A percentile compares a stretch with the other conserved stretches of the same genome.
Conservation (phyloP, 2,329 filamentous ascomycete species). For the Xenoacremonium recifei region DNA sequence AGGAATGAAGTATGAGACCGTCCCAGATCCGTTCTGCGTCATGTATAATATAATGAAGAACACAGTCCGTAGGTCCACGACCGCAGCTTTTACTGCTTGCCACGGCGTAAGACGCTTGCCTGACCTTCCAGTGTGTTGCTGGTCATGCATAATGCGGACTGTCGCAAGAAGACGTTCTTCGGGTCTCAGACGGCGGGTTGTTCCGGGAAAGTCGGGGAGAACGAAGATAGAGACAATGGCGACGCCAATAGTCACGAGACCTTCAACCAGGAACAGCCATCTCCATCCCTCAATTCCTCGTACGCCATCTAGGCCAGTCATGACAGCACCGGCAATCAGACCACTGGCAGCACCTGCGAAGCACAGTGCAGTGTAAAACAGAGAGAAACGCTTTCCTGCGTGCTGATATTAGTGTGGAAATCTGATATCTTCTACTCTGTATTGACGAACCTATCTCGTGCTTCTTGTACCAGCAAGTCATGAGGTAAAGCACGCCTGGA, state of each 20-base stretch:
- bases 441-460: too few species aligned
- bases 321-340: slow-evolving; percentile 58
- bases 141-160: slow-evolving; percentile 54
- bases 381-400: slow-evolving; percentile 53
- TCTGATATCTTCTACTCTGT: too few species aligned
- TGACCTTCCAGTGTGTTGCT: slow-evolving; percentile 32
- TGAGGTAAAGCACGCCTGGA: too few species aligned
- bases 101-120: slow-evolving; percentile 27
- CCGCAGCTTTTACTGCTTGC: slow-evolving; percentile 29
- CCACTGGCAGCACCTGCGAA: slow-evolving; percentile 65
- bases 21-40: slow-evolving; percentile 43
- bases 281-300: slow-evolving; percentile 56
- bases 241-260: slow-evolving; percentile 53
- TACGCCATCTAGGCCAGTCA: slow-evolving; percentile 55
- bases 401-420: too few species aligned
- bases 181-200: slow-evolving; percentile 57
- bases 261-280: slow-evolving; percentile 70
- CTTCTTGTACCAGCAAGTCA: too few species aligned
- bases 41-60: slow-evolving; percentile 49
- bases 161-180: slow-evolving; percentile 62
- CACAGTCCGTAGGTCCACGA: slow-evolving; percentile 47
- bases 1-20: too few species aligned
- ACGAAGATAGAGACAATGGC: slow-evolving; percentile 58
- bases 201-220: slow-evolving; percentile 64
- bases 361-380: slow-evolving; percentile 57